These are phyloP conservation scores for Yarrowia hollandica DNA, from an alignment of 805 yeast species.

Conservation along the genomic window DNA sequence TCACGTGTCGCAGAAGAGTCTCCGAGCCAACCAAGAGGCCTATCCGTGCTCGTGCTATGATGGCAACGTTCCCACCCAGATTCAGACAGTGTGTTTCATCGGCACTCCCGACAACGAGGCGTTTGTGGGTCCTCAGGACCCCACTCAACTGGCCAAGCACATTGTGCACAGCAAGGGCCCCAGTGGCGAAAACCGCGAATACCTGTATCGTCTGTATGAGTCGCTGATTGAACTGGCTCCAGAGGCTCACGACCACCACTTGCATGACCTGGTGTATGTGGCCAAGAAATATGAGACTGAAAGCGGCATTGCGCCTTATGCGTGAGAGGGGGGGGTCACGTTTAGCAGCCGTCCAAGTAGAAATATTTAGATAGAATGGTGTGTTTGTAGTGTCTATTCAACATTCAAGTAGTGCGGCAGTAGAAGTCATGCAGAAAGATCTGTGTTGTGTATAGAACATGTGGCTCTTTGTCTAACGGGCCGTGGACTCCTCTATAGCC, in stretches of 20 bases:
- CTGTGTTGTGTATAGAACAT: no score
- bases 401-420: background rate
- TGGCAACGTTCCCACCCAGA: slow-evolving; percentile 34
- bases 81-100: slow-evolving; percentile 69
- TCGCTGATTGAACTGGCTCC: slow-evolving; percentile 50
- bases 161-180: slow-evolving; percentile 67
- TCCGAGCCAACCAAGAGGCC: slow-evolving; percentile 10
- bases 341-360: background rate
- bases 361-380: background rate
- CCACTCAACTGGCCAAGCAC: slow-evolving; percentile 57
- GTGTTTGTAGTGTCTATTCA: background rate
- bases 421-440: no score
- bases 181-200: slow-evolving; percentile 78
- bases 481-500: no score
- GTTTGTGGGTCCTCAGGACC: slow-evolving; percentile 77
- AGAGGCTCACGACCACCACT: slow-evolving; percentile 46
- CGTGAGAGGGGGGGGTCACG: background rate
- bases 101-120: slow-evolving; percentile 81
- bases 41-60: slow-evolving; percentile 14
- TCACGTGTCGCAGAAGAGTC: slow-evolving; percentile 45
- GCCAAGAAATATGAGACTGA: slow-evolving; percentile 37
- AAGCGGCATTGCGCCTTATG: slow-evolving; percentile 13
- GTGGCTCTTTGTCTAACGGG: no score
- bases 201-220: slow-evolving; percentile 55
- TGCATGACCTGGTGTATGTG: slow-evolving; percentile 42